phyloP scores from a whole-genome alignment of 257 asterid genomes.

The Gentiana dahurica region DNA sequence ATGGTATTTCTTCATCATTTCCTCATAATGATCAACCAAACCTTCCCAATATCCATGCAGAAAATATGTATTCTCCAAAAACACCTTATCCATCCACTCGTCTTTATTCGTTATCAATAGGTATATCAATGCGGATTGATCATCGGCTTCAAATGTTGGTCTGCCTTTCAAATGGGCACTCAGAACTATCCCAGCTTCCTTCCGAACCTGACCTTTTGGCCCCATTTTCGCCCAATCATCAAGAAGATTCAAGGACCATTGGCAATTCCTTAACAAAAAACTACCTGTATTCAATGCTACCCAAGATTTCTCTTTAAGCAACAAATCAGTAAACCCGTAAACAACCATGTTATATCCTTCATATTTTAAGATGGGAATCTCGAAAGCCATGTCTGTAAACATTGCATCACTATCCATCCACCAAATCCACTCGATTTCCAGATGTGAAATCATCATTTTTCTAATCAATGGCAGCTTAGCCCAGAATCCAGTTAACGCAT shows the following conservation, averaged over 20 bases:
- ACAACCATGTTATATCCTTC: slow-evolving; percentile 20
- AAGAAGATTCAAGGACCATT: slow-evolving; percentile 44
- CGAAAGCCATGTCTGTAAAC: slow-evolving; percentile 36
- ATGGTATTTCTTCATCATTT: slow-evolving; percentile 12
- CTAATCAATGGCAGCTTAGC: slow-evolving; percentile 35
- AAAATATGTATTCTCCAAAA: slow-evolving; percentile 35
- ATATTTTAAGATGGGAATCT: slow-evolving; percentile 24
- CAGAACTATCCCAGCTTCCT: slow-evolving; percentile 28
- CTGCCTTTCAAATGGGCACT: slow-evolving; percentile 35
- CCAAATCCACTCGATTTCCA: slow-evolving; percentile 44
- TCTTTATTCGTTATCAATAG: slow-evolving; percentile 20
- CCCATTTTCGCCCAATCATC: slow-evolving; percentile 50
- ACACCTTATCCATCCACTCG: slow-evolving; percentile 35
- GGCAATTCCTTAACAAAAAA: slow-evolving; percentile 35
- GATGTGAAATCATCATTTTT: slow-evolving; percentile 31
- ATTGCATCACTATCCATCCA: slow-evolving; percentile 48
- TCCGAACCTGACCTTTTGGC: slow-evolving; percentile 27
- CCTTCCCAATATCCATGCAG: slow-evolving; percentile 42
- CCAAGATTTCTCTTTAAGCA: slow-evolving; percentile 34
- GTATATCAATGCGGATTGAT: slow-evolving; percentile 32
- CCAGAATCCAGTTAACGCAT: slow-evolving; percentile 34
- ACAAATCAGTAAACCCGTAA: slow-evolving; percentile 26
- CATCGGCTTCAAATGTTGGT: slow-evolving; percentile 30
- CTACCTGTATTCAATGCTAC: slow-evolving; percentile 32
- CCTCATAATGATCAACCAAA: slow-evolving; percentile 34